Evolutionary conservation across 257 asterid genomes (phyloP), one percentile per base, ranked within the genome.

Genomic region (Solanum pennellii): DNA sequence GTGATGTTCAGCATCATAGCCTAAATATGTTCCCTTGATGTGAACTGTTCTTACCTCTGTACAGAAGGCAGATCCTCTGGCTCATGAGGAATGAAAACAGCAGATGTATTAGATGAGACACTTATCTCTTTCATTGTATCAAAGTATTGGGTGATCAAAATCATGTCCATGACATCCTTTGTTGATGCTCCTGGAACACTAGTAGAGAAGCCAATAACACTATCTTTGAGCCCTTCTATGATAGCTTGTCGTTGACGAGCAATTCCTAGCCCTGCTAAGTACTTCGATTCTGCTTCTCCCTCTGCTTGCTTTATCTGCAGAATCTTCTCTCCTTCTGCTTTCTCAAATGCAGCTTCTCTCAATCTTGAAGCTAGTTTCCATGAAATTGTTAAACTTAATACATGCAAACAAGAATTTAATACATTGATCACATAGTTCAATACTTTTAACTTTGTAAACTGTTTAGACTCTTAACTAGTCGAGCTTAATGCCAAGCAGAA

Each of bases 191-290:
- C 91, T 1, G 89, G 88, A 25, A 88, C 90, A 20, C 83, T 88
- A 0, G 73, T 31, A 12, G 88, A 86, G 65, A 90, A 90, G 31
- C 82, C 87, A 10, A 86, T 73, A 39, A 90, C 88, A 41, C 88
- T 90, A 15, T 77, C 91, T 49, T 88, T 75, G 27, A 90, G 84
- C 7, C 92, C 92, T 44, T 90, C 92, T 2, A 86, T 72, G 1
- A 90, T 90, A 29, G 88, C 92, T 29, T 80, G 91, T 3, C 88
- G 87, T 29, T 85, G 92, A 15, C 90, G 88, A 27, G 92, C 92
- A 39, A 90, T 75, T 41, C 92, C 92, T 16, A 90, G 87, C 44
- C 91, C 91, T 12, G 88, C 88, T 69, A 88, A 72, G 65, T 83
- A 90, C 69, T 56, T 88, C 0, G 90, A 33, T 35, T 90, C 89